Evolutionary conservation across 176 grass and related monocot genomes (phyloP).

Genomic region (Phragmites australis): DNA sequence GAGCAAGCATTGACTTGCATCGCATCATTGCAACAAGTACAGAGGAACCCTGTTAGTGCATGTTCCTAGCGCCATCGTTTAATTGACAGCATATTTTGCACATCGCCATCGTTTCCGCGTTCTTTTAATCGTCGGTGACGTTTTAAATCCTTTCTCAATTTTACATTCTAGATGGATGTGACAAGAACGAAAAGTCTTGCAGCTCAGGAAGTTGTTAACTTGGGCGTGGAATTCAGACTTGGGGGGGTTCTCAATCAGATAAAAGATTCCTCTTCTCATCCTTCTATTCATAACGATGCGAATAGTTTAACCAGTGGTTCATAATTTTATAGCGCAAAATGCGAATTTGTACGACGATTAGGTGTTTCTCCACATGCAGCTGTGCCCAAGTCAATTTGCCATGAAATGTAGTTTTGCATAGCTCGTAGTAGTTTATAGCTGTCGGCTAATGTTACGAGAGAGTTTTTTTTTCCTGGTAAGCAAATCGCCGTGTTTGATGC

Average conservation of each 20-base stretch:
- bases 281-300: constrained; percentile 25
- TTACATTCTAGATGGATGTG: constrained; percentile 34
- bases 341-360: constrained; percentile 48
- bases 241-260: constrained; percentile 18
- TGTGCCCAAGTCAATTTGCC: constrained; percentile 50
- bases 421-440: constrained; percentile 36
- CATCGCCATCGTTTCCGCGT: constrained; percentile 22
- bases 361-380: constrained; percentile 59
- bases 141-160: background rate
- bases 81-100: constrained; percentile 36
- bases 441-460: constrained; percentile 36
- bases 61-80: constrained; percentile 39
- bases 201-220: constrained; percentile 25
- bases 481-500: constrained; percentile 51
- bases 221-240: constrained; percentile 20
- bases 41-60: constrained; percentile 31
- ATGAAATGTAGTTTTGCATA: constrained; percentile 16
- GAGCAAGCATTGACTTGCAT: constrained; percentile 51
- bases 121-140: constrained; percentile 24
- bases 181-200: constrained; percentile 30
- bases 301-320: constrained; percentile 32
- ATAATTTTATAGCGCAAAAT: constrained; percentile 44
- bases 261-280: constrained; percentile 45
- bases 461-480: constrained; percentile 10
- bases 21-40: constrained; percentile 56